Conservation (phyloP, 2,329 filamentous ascomycete genomes). For the Diaporthe sp. region DNA sequence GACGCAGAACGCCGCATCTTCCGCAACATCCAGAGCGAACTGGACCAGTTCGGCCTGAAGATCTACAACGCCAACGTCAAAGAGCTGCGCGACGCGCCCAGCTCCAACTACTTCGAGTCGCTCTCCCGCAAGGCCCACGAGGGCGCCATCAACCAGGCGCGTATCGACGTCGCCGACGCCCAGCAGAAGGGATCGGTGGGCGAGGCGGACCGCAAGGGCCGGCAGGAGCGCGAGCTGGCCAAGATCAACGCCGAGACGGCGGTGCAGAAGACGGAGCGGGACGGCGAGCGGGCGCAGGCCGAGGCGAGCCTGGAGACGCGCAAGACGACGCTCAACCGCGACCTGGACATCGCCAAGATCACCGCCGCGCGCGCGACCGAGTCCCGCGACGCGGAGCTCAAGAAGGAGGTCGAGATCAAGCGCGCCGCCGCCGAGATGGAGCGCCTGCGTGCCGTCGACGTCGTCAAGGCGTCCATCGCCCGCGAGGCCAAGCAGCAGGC, state of each 20-base stretch:
- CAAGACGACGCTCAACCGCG: constrained; percentile 79
- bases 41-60: constrained; percentile 84
- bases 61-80: constrained; percentile 85
- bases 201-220: constrained; percentile 82
- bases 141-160: constrained; percentile 84
- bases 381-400: constrained; percentile 83
- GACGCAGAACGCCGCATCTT: constrained; percentile 74
- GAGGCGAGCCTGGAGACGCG: constrained; percentile 82
- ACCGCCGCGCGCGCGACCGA: constrained; percentile 81
- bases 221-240: constrained; percentile 87
- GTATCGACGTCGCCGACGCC: constrained; percentile 76
- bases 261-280: constrained; percentile 72
- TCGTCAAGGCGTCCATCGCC: constrained; percentile 81
- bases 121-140: constrained; percentile 88
- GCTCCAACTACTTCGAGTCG: constrained; percentile 86
- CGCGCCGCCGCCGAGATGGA: constrained; percentile 86
- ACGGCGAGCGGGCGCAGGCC: constrained; percentile 83
- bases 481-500: constrained; percentile 78
- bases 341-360: constrained; percentile 83
- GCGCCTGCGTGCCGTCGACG: constrained; percentile 80
- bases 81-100: constrained; percentile 86
- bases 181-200: constrained; percentile 79
- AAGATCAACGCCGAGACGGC: constrained; percentile 91
- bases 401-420: constrained; percentile 82
- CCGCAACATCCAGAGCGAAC: constrained; percentile 82